Conservation (phyloP, 1,139 yeast species). For the Yamadazyma songkhlaensis region DNA sequence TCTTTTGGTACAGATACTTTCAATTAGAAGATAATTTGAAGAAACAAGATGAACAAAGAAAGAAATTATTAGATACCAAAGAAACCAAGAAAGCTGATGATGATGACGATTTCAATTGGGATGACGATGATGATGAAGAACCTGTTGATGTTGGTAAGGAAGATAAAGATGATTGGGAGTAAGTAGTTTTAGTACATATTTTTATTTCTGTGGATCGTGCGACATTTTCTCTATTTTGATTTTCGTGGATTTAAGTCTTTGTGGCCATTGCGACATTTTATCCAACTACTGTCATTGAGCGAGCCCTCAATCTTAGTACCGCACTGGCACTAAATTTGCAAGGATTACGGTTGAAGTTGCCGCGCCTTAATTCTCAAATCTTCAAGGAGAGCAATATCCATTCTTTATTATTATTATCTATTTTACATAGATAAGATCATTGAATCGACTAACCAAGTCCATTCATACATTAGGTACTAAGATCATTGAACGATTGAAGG, state of each 20-base stretch:
- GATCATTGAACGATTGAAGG: too few species aligned
- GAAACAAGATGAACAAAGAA: conserved; percentile 65
- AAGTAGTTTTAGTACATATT: background rate
- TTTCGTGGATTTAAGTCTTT: too few species aligned
- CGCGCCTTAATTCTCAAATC: background rate
- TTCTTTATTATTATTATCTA: too few species aligned
- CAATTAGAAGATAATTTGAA: conserved; percentile 52
- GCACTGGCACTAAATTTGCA: too few species aligned
- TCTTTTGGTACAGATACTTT: conserved; percentile 79
- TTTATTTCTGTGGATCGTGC: background rate
- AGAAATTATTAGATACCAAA: conserved; percentile 48
- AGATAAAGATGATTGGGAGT: conserved; percentile 56
- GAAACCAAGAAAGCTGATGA: conserved; percentile 31
- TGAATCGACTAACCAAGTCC: too few species aligned
- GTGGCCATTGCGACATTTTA: too few species aligned
- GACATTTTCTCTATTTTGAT: too few species aligned
- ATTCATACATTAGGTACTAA: too few species aligned
- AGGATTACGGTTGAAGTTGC: background rate
- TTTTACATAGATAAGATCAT: too few species aligned
- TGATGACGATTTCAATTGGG: conserved; percentile 52
- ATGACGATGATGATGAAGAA: conserved; percentile 55
- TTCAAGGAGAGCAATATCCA: too few species aligned
- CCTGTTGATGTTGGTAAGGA: conserved; percentile 19
- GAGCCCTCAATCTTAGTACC: too few species aligned
- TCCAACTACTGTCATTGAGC: too few species aligned